Conservation (phyloP, 208 protist genomes). For the Trypanosoma vivax region DNA sequence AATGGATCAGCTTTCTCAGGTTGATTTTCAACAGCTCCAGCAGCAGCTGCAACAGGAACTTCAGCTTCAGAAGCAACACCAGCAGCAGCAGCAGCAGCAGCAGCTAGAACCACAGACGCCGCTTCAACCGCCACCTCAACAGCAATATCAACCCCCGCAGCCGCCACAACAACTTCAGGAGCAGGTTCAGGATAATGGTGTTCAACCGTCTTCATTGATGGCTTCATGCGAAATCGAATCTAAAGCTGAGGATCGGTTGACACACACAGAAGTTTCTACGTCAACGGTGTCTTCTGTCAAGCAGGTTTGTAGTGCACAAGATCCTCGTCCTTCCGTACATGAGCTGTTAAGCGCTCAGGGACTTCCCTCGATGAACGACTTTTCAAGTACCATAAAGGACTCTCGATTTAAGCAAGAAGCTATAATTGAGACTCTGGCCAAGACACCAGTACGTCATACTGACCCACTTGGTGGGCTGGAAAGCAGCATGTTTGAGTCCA, state of each 20-base stretch:
- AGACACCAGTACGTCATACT: not conserved
- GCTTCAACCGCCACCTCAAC: conserved; percentile 5
- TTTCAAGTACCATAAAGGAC: conserved; percentile 11
- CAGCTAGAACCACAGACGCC: not conserved
- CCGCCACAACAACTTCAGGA: conserved; percentile 50
- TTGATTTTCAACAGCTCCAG: no score
- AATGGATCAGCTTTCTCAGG: no score
- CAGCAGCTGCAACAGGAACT: no score
- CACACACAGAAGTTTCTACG: no score
- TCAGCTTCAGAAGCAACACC: no score
- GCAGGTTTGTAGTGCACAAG: no score
- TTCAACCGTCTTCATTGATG: no score
- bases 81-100: not conserved
- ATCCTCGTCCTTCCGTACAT: conserved; percentile 22
- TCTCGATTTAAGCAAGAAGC: not conserved
- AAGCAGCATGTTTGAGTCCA: conserved; percentile 8
- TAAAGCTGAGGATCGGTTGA: no score
- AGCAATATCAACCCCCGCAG: conserved; percentile 22
- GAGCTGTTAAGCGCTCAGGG: conserved; percentile 40
- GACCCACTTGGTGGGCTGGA: conserved; percentile 1
- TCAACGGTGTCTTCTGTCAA: no score
- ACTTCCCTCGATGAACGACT: conserved; percentile 60
- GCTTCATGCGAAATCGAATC: no score
- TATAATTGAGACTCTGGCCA: no score
- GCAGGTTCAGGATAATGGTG: conserved; percentile 24